Evolutionary conservation across 2,329 filamentous ascomycete species (phyloP).

Genomic region (Phaeophleospora eucalypticola): DNA sequence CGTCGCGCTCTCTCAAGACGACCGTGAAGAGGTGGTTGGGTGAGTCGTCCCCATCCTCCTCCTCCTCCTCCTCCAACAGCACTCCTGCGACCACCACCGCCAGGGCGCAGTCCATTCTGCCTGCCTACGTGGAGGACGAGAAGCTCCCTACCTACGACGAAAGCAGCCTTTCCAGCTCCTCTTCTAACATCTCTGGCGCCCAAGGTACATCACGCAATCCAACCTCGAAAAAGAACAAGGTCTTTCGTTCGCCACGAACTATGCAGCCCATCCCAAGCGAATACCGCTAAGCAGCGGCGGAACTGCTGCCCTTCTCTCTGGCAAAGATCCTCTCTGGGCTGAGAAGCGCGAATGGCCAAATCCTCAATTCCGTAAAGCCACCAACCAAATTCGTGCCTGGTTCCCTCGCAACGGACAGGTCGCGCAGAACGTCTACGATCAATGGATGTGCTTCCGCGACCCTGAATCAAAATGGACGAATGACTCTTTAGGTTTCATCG

Average conservation of each 20-base stretch:
- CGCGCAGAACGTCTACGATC: slow-evolving; percentile 48
- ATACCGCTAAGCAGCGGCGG: slow-evolving; percentile 32
- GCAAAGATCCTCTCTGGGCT: slow-evolving; percentile 48
- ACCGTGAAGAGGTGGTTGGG: slow-evolving; percentile 56
- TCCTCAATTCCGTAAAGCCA: slow-evolving; percentile 47
- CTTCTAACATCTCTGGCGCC: slow-evolving; percentile 3
- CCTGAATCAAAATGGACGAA: slow-evolving; percentile 62
- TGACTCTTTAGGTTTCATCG: slow-evolving; percentile 59
- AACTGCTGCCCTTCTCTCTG: slow-evolving; percentile 27
- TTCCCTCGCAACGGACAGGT: slow-evolving; percentile 48
- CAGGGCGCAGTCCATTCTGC: slow-evolving; percentile 1
- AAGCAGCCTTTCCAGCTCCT: slow-evolving; percentile 5
- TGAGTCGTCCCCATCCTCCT: slow-evolving; percentile 15
- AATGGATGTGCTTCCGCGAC: slow-evolving; percentile 63
- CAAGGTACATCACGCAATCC: slow-evolving; percentile 58
- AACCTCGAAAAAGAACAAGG: slow-evolving; percentile 59
- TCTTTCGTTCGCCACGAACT: slow-evolving; percentile 53
- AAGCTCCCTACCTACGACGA: too few species aligned
- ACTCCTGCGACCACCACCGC: slow-evolving; percentile 8
- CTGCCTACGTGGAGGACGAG: too few species aligned
- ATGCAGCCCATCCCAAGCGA: slow-evolving; percentile 45
- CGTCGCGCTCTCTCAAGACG: slow-evolving; percentile 54
- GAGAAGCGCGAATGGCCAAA: slow-evolving; percentile 43
- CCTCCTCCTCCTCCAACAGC: slow-evolving; percentile 7
- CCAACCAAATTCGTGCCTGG: slow-evolving; percentile 49